Evolutionary conservation across 257 asterid species (phyloP).

Genomic region (Nemophila menziesii): DNA sequence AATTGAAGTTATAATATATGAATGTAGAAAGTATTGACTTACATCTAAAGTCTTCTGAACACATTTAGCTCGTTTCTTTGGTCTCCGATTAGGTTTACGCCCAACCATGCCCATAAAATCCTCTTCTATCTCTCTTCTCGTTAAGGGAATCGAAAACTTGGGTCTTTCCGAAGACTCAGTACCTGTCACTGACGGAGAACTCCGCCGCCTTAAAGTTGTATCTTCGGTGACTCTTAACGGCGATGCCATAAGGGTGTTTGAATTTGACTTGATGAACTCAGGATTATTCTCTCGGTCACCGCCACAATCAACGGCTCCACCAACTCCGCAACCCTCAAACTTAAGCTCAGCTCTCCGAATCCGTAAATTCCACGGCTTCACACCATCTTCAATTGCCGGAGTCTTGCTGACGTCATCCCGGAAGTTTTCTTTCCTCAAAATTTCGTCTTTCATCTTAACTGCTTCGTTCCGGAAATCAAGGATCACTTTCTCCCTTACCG

Average conservation of each 20-base stretch:
- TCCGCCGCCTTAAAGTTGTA: conserved; percentile 28
- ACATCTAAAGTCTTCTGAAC: conserved; percentile 74
- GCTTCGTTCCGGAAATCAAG: conserved; percentile 78
- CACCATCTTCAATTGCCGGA: conserved; percentile 9
- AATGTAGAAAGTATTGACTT: conserved; percentile 12
- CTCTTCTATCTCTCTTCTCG: conserved; percentile 61
- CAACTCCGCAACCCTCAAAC: background rate
- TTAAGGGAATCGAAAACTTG: conserved; percentile 55
- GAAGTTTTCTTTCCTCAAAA: conserved; percentile 33
- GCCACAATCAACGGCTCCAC: conserved; percentile 1
- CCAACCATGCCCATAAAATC: conserved; percentile 60
- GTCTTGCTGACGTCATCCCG: background rate
- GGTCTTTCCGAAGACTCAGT: conserved; percentile 31
- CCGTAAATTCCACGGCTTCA: conserved; percentile 71
- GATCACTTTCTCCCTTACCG: conserved; percentile 62
- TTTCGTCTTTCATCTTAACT: conserved; percentile 57
- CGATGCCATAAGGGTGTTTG: conserved; percentile 9
- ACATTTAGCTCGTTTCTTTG: conserved; percentile 51
- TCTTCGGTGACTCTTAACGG: conserved; percentile 20
- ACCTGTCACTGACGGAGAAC: conserved; percentile 15
- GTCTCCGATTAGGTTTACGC: conserved; percentile 74
- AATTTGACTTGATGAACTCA: conserved; percentile 20
- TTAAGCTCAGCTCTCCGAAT: conserved; percentile 59
- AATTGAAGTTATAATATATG: background rate
- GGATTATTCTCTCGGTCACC: conserved; percentile 14